Conservation (phyloP, 2,329 filamentous ascomycete genomes). For the Dactylellina drechsleri region DNA sequence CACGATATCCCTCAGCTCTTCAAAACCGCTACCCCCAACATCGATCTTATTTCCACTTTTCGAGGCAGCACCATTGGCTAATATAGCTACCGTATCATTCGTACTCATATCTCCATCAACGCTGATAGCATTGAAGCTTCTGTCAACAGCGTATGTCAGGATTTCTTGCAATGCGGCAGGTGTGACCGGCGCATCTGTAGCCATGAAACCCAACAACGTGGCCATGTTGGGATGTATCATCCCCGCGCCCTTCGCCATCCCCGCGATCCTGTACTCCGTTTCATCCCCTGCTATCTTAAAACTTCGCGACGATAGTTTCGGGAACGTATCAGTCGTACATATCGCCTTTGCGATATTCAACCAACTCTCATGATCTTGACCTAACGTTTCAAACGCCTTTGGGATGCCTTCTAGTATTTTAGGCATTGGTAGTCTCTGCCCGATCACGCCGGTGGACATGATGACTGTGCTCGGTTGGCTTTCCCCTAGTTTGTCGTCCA, state of each 20-base stretch:
- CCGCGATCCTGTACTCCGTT: slow-evolving; percentile 82
- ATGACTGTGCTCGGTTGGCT: slow-evolving; percentile 77
- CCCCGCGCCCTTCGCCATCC: slow-evolving; percentile 96
- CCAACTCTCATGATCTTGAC: slow-evolving; percentile 84
- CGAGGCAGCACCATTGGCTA: slow-evolving; percentile 94
- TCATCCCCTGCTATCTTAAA: slow-evolving; percentile 85
- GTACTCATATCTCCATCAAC: slow-evolving; percentile 97
- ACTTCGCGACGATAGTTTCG: slow-evolving; percentile 85
- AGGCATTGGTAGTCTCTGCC: slow-evolving; percentile 87
- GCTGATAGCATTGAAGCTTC: slow-evolving; percentile 95
- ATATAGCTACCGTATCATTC: slow-evolving; percentile 91
- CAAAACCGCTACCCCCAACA: slow-evolving; percentile 70
- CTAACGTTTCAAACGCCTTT: slow-evolving; percentile 75
- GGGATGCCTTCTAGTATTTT: slow-evolving; percentile 89
- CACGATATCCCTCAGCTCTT: slow-evolving; percentile 76
- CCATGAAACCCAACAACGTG: slow-evolving; percentile 88
- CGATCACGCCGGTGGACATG: slow-evolving; percentile 98
- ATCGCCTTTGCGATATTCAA: slow-evolving; percentile 86
- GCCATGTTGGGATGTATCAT: slow-evolving; percentile 99
- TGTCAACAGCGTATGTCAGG: slow-evolving; percentile 78
- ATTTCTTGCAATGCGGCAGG: slow-evolving; percentile 74
- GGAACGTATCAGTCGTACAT: slow-evolving; percentile 98
- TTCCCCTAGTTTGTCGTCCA: slow-evolving; percentile 70
- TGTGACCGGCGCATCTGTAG: slow-evolving; percentile 86
- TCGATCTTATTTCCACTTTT: slow-evolving; percentile 71